Evolutionary conservation across 2,329 filamentous ascomycete species (phyloP).

Genomic region (Blastomyces silverae): DNA sequence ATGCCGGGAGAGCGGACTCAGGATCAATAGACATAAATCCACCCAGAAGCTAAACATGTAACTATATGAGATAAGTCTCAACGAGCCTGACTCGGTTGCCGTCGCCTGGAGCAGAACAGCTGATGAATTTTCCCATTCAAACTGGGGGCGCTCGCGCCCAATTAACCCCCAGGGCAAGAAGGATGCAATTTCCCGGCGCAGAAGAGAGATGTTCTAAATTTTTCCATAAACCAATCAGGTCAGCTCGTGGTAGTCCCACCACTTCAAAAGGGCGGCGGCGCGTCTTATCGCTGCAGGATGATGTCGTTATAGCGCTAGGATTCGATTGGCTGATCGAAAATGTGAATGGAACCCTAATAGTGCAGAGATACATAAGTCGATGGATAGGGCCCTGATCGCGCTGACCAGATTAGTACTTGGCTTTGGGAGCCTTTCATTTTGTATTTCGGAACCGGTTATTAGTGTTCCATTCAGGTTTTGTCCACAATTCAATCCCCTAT

Average conservation of each 20-base stretch:
- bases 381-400: not conserved
- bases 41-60: no score
- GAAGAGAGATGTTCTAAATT: not conserved
- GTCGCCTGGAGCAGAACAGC: not conserved
- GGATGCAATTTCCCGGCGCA: not conserved
- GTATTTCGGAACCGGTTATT: not conserved
- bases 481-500: not conserved
- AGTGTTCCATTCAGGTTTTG: not conserved
- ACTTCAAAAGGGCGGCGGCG: not conserved
- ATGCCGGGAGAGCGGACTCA: no score
- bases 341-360: not conserved
- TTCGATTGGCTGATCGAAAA: not conserved
- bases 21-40: no score
- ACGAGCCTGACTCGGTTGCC: no score
- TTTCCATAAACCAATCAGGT: not conserved
- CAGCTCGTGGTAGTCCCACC: not conserved
- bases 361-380: no score
- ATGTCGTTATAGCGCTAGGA: not conserved
- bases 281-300: not conserved
- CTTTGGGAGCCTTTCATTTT: not conserved
- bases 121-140: not conserved
- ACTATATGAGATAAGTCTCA: not conserved
- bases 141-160: not conserved
- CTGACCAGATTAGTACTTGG: not conserved
- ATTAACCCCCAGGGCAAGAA: not conserved